Evolutionary conservation across 768 basidiomycete genomes (phyloP).

Genomic region (Boletus vinaceobasis): DNA sequence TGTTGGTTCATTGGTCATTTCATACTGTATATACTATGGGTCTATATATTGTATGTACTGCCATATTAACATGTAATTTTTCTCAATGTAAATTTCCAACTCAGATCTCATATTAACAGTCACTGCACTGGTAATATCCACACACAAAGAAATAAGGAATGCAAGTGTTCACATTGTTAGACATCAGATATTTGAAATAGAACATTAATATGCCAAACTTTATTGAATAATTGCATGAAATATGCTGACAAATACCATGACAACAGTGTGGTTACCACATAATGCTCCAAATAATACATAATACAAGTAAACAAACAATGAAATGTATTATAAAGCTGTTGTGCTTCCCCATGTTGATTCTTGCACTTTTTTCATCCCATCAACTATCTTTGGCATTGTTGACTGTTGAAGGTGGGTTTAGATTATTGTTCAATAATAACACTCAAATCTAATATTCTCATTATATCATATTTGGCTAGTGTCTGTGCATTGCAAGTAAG

Average conservation of each 20-base stretch:
- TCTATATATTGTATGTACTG: no score
- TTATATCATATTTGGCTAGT: neutral
- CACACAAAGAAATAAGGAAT: no score
- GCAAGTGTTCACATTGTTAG: no score
- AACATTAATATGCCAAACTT: no score
- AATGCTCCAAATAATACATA: slow-evolving; percentile 8
- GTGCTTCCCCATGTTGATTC: neutral
- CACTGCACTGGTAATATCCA: no score
- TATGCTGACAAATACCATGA: neutral
- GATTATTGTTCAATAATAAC: neutral
- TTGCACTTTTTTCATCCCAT: neutral
- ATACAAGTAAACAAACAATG: slow-evolving; percentile 13
- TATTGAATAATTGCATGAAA: neutral
- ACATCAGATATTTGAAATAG: no score
- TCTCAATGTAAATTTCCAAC: no score
- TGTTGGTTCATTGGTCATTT: no score
- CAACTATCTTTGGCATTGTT: neutral
- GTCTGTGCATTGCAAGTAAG: neutral
- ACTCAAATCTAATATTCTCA: neutral
- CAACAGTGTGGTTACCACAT: neutral
- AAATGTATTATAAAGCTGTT: slow-evolving; percentile 1
- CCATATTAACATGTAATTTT: no score
- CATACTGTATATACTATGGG: no score
- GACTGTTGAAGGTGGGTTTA: neutral
- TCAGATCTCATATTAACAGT: no score